Evolutionary conservation across 345 rosid species (phyloP), one percentile per base, ranked within the genome.

Genomic region (Balakata baccata): DNA sequence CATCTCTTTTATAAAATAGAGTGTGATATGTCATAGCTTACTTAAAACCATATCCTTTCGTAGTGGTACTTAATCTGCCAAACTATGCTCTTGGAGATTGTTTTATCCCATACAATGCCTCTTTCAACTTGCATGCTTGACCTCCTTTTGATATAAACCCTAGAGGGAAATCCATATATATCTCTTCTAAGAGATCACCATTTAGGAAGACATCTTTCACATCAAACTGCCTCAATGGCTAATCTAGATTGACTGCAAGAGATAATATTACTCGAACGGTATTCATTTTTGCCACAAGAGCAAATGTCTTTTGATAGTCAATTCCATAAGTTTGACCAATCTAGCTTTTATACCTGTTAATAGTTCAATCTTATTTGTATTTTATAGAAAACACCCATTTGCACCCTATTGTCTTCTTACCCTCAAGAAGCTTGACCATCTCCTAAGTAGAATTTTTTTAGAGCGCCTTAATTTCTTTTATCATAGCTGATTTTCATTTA

Each of bases 91-190:
- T 3, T 18, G 61, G 22, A 0, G 72, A 68, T 13, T 68, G 72
- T 17, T 68, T 68, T 3, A 68, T 11, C 10, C 59, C 72, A 68
- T 70, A 74, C 39, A 71, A 37, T 13, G 66, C 65, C 29, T 25
- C 50, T 5, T 66, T 7, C 2, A 74, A 7, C 11, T 54, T 74
- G 23, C 77, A 65, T 7, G 65, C 63, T n/a, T n/a, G n/a, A 11
- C 34, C 1, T 18, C 7, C 14, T 3, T 20, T 12, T 0, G 12
- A 0, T 16, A 4, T 43, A 45, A 38, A 65, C 0, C 34, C 65
- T 2, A 16, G 60, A 38, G 66, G 71, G 20, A 25, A 11, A n/a
- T n/a, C n/a, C n/a, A n/a, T n/a, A n/a, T n/a, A n/a, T n/a, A n/a
- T n/a, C n/a, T n/a, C n/a, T n/a, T n/a, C n/a, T n/a, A n/a, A n/a